phyloP scores from a whole-genome alignment of 129 eudicot genomes.

The Flaveria ramosissima region DNA sequence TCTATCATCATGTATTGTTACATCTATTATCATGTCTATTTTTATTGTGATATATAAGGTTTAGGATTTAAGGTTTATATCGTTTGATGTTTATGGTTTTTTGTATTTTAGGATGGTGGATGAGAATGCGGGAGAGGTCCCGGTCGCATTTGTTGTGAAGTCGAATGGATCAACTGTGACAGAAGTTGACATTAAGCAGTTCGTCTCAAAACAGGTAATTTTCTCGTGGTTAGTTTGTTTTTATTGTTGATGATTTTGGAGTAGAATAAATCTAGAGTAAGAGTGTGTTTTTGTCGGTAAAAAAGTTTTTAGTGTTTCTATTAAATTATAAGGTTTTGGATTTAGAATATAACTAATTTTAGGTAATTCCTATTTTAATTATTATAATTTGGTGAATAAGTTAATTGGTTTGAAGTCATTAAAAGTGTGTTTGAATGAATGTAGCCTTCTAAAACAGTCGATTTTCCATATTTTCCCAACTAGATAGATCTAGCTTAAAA shows the following conservation, averaged over 20 bases:
- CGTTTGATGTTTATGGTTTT: not conserved
- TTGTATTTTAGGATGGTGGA: slow-evolving; percentile 64
- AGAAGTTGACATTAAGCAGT: slow-evolving; percentile 75
- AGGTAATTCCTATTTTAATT: not conserved
- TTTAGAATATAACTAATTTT: not conserved
- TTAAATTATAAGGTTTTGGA: not conserved
- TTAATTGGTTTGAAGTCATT: not conserved
- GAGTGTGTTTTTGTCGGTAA: too few relatives aligned
- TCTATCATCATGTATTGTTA: too few relatives aligned
- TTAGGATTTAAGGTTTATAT: not conserved
- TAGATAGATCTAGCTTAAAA: not conserved
- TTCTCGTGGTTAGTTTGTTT: not conserved
- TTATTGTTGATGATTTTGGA: not conserved
- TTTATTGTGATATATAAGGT: not conserved
- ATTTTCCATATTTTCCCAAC: not conserved
- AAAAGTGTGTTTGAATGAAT: not conserved
- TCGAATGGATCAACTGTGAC: slow-evolving; percentile 59
- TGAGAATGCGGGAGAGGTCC: slow-evolving; percentile 84
- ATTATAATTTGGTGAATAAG: not conserved
- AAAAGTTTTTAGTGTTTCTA: not conserved
- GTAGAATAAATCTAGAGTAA: too few relatives aligned
- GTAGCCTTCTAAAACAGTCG: not conserved
- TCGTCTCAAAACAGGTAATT: slow-evolving; percentile 77
- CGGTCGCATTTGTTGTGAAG: slow-evolving; percentile 86
- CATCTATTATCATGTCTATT: too few relatives aligned